Conservation (phyloP, 352 stramenopile species). For the Phytophthora lateralis region DNA sequence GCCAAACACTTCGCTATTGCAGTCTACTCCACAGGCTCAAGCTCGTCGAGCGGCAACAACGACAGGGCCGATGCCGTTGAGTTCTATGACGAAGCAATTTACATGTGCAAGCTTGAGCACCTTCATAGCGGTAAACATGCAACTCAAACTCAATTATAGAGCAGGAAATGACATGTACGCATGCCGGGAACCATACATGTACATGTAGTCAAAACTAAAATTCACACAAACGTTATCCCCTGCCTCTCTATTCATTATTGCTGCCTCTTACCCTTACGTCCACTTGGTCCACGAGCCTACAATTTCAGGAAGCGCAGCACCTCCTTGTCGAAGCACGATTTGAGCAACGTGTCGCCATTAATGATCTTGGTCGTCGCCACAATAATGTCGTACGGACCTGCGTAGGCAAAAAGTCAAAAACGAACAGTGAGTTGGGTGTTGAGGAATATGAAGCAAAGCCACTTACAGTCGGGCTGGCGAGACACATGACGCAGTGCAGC, state of each 20-base stretch:
- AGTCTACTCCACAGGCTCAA: conserved; percentile 29
- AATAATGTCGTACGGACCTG: conserved; percentile 92
- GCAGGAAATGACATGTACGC: too few relatives aligned
- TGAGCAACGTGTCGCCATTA: conserved; percentile 85
- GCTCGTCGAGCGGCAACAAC: conserved; percentile 4
- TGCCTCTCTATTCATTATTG: conserved; percentile 5
- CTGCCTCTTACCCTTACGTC: conserved; percentile 3
- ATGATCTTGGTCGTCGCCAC: conserved; percentile 94
- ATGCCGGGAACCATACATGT: background rate
- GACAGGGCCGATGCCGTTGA: conserved; percentile 14
- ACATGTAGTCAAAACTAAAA: conserved; percentile 21
- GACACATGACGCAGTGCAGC: conserved; percentile 95
- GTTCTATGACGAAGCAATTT: conserved; percentile 51
- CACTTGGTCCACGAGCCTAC: conserved; percentile 26
- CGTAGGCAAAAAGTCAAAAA: conserved; percentile 4
- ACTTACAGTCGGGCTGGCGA: conserved; percentile 90
- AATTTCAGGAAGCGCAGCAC: conserved; percentile 78
- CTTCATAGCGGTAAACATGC: background rate
- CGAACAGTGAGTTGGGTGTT: conserved; percentile 5
- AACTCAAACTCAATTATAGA: background rate
- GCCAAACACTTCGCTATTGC: conserved; percentile 45
- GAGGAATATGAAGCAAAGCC: background rate
- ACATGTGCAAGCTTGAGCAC: conserved; percentile 46
- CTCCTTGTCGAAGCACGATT: conserved; percentile 88
- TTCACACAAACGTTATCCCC: conserved; percentile 18